Conservation (phyloP, 306 rosid species). For the Cucurbita moschata region DNA sequence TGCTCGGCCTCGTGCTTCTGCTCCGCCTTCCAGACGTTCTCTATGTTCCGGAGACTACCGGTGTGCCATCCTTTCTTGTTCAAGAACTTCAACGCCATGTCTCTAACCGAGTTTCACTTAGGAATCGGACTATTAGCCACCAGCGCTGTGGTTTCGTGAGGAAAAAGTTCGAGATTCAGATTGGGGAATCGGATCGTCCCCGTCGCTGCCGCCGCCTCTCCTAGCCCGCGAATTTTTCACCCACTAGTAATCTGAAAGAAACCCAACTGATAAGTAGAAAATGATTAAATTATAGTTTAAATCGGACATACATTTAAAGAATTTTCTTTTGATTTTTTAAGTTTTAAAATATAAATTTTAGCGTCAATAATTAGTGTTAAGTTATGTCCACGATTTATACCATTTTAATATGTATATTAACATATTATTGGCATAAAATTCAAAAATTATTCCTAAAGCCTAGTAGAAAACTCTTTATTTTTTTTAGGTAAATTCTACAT, state of each 20-base stretch:
- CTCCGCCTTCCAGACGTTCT: slow-evolving; percentile 96
- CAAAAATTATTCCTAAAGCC: too few species aligned
- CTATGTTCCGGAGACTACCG: slow-evolving; percentile 84
- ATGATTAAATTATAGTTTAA: background rate
- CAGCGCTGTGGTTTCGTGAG: background rate
- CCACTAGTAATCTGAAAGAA: background rate
- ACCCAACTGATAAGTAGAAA: background rate
- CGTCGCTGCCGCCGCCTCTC: background rate
- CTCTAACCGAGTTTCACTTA: background rate
- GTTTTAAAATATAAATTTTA: too few species aligned
- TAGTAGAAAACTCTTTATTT: too few species aligned
- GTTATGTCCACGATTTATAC: too few species aligned
- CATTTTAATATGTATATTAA: too few species aligned
- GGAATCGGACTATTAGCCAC: background rate
- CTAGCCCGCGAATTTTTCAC: background rate
- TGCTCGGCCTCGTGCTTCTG: slow-evolving; percentile 82
- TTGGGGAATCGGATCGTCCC: background rate
- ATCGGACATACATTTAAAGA: too few species aligned
- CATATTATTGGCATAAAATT: too few species aligned
- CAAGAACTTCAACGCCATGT: slow-evolving; percentile 79
- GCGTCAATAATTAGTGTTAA: too few species aligned
- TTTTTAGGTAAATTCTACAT: too few species aligned
- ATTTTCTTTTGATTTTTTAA: too few species aligned
- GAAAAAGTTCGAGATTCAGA: background rate
- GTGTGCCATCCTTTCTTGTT: slow-evolving; percentile 99